Evolutionary conservation across 495 filamentous ascomycete genomes (phyloP).

Genomic region (Talaromyces thailandensis): DNA sequence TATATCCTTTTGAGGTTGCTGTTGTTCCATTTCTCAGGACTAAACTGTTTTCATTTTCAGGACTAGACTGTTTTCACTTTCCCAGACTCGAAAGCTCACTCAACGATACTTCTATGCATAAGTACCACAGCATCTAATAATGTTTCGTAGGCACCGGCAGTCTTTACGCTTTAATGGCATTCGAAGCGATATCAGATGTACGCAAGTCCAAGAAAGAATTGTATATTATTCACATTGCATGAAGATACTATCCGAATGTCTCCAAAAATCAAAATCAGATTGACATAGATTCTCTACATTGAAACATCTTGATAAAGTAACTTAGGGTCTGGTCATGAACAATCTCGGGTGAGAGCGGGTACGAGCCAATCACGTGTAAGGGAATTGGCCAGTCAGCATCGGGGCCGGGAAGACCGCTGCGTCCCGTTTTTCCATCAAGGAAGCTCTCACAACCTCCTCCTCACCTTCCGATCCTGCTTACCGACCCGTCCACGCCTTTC

Average conservation of each 20-base stretch:
- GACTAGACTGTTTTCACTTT: background rate
- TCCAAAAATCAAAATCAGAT: background rate
- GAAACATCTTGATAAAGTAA: background rate
- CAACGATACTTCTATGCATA: background rate
- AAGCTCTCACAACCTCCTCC: constrained; percentile 2
- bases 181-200: background rate
- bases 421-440: constrained; percentile 6
- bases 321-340: background rate
- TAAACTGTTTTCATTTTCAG: too few species aligned
- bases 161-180: background rate
- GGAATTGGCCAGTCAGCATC: constrained; percentile 34
- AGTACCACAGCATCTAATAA: background rate
- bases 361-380: constrained; percentile 35
- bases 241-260: background rate
- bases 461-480: background rate
- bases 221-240: background rate
- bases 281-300: background rate
- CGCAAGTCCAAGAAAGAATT: background rate
- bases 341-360: constrained; percentile 8
- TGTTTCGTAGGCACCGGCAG: background rate
- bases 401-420: constrained; percentile 10
- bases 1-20: background rate
- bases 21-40: background rate
- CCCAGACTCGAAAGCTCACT: background rate
- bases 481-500: background rate